Evolutionary conservation across 257 asterid genomes (phyloP), one percentile per base, ranked within the genome.

Genomic region (Lithospermum erythrorhizon): DNA sequence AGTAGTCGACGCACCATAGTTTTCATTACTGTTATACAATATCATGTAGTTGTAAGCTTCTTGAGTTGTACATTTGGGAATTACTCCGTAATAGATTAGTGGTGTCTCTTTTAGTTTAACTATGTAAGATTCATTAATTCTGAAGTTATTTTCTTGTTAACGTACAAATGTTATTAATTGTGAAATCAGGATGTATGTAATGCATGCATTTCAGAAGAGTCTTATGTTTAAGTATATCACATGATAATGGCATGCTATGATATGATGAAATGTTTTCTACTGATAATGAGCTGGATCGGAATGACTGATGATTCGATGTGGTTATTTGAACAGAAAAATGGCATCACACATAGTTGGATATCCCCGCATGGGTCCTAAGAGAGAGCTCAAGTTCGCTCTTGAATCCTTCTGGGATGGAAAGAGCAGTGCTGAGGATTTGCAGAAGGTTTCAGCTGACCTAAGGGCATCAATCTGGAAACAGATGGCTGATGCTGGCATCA

Each of bases 381-480:
- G 84, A 79, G 84, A 79, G 73, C 68, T 76, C 66, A 79, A 79
- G 66, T 79, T 79, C 63, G 82, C 84, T 65, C 78, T 79, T 16
- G 84, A 79, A 63, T 79, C 84, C 22, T 79, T 79, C 79, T 79
- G 84, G 82, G 82, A 79, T 79, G 77, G 77, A 54, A 79, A 79
- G 75, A 76, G 77, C 74, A 76, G 65, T 49, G 76, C 84, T 4
- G 84, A 73, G 79, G 84, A 79, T 18, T 73, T 79, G 82, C 70
- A 70, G 21, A 76, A 75, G 77, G 82, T 76, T 55, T 66, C 84
- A 9, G 69, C 67, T 3, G 82, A 79, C 18, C 79, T 79, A 65
- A 70, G 84, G 48, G 65, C 84, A 52, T 79, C 84, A 37, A 79
- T 79, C 77, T 79, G 84, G 84, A 79, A 79, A 47, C 84, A 79